Evolutionary conservation across 441 rosid genomes (phyloP), one percentile per base, ranked within the genome.

Genomic region (Adansonia gregorii): DNA sequence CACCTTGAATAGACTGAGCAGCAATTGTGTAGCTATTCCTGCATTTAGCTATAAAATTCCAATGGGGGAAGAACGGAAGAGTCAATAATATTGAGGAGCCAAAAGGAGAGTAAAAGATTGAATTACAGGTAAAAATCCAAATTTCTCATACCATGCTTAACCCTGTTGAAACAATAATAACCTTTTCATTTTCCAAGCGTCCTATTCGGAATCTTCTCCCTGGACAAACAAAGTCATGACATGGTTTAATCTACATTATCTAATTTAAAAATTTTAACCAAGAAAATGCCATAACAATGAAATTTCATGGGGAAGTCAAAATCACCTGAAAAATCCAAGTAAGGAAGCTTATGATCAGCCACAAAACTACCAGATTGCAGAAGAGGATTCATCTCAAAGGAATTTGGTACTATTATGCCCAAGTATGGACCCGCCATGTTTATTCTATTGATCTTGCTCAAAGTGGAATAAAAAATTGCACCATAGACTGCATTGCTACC

Each of bases 321-420:
- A 48, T 48, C 77, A 88, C 95, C 95, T 10, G 88, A 79, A 48
- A 89, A 81, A 67, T 93, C 93, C 45, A 91, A 70, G 82, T 61
- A 83, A 7, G 91, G 92, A 66, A 85, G 74, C 0, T 45, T 19
- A 0, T 49, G 64, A 83, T 78, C 22, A 19, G 92, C 77, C 15
- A 67, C 45, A 84, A 86, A 93, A 49, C 83, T 83, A 46, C 77
- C 31, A 76, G 93, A 89, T 17, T 73, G 85, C 17, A 93, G 82
- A 81, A 93, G 92, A 83, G 98, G 98, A 76, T 82, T 85, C 87
- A 91, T 86, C 84, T 93, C 96, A 73, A 73, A 93, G 19, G 85
- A 69, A 78, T 91, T 90, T 58, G 96, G 93, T 68, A 86, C 87
- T 4, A 89, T 46, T 49, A 88, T 83, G 6, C 93, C 93, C 0